Conservation (phyloP, 1,139 yeast species). For the Nakaseomyces glabratus region DNA sequence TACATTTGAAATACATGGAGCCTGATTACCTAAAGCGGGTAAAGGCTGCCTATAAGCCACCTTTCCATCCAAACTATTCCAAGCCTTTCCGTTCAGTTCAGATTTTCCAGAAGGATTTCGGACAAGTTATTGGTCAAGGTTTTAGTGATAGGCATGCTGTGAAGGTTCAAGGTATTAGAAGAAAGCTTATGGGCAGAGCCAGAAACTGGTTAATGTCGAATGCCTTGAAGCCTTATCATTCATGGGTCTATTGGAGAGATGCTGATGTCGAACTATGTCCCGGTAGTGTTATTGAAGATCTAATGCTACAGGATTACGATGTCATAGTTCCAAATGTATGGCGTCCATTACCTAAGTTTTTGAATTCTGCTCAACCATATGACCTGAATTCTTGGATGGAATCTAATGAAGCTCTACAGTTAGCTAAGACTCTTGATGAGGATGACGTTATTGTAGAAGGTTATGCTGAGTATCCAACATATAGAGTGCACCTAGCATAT, state of each 20-base stretch:
- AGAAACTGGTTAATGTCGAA: slow-evolving; percentile 61
- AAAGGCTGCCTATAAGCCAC: slow-evolving; percentile 49
- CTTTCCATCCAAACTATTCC: slow-evolving; percentile 47
- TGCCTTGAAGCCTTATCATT: slow-evolving; percentile 57
- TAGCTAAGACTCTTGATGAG: slow-evolving; percentile 70
- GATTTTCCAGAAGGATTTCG: slow-evolving; percentile 75
- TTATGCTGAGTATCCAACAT: slow-evolving; percentile 83
- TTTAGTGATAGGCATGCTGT: slow-evolving; percentile 85
- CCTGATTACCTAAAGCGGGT: slow-evolving; percentile 51
- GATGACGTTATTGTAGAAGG: slow-evolving; percentile 91
- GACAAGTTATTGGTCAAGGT: slow-evolving; percentile 78
- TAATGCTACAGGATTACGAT: slow-evolving; percentile 57
- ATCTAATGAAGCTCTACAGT: slow-evolving; percentile 69
- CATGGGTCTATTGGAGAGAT: slow-evolving; percentile 78
- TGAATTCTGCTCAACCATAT: slow-evolving; percentile 82
- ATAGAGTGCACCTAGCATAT: slow-evolving; percentile 88
- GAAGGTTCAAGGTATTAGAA: slow-evolving; percentile 75
- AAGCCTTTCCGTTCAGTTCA: slow-evolving; percentile 71
- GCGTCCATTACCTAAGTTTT: slow-evolving; percentile 88
- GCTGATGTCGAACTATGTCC: slow-evolving; percentile 63
- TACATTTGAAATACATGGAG: slow-evolving; percentile 64
- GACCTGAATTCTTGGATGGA: slow-evolving; percentile 91
- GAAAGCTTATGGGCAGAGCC: slow-evolving; percentile 67
- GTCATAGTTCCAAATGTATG: slow-evolving; percentile 79
- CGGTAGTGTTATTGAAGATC: slow-evolving; percentile 49